Evolutionary conservation across 192 early-diverging fungal species (phyloP), one percentile per base, ranked within the genome.

Genomic region (Diversispora epigaea): DNA sequence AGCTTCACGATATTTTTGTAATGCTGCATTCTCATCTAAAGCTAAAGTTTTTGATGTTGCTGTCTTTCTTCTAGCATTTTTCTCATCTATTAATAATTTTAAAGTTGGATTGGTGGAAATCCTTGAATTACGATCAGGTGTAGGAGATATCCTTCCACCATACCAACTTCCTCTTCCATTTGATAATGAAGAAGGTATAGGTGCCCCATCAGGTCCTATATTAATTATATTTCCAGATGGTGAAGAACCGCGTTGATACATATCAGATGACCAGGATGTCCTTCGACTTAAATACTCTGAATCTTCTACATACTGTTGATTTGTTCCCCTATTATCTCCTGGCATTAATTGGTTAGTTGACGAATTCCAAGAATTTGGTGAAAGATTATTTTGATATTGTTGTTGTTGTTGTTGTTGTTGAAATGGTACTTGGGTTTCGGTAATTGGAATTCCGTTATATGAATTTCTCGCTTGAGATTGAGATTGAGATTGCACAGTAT

Each of bases 1-100:
- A 57, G 88, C 88, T 55, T 92, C 88, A 6, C 92, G 89, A 76
- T 92, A 93, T 74, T 86, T 91, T 66, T 75, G 61, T 17, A 75
- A n/a, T 1, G 73, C 62, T 11, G 73, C 62, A 21, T 32, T 65
- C 19, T 63, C 49, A 61, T 75, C 73, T 54, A 12, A 54, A 3
- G 47, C 62, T n/a, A 75, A 49, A 11, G 73, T 75, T 39, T 19
- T 40, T 43, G 73, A 75, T 14, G 63, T 75, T 7, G 32, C 41
- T 65, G 73, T 65, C 47, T 19, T 47, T n/a, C 73, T 60, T 43
- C 25, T 63, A 6, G 22, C 73, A 43, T 54, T 50, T 56, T 75
- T 75, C 4, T 75, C 73, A 19, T 75, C 73, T 17, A 75, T 75
- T 19, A 65, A 32, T 21, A 75, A 65, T 12, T 62, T 21, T 19